Evolutionary conservation across 768 basidiomycete species (phyloP).

Genomic region (Mycena metata): DNA sequence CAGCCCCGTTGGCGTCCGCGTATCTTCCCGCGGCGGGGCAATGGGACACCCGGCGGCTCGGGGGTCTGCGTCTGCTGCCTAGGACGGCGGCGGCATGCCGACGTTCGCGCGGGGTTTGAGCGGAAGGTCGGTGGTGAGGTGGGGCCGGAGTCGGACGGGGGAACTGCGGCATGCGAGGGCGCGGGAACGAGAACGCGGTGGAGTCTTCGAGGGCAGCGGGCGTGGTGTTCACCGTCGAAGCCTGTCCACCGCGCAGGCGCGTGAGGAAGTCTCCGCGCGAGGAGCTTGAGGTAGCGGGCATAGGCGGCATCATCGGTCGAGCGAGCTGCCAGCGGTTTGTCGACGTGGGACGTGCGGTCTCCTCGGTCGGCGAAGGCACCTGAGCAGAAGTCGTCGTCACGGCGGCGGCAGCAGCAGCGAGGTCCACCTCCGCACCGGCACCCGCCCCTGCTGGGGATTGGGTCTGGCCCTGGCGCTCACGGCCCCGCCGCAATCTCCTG

Average conservation of each 20-base stretch:
- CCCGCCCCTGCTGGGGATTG: neutral
- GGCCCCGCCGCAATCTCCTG: neutral
- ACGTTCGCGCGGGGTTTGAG: constrained; percentile 17
- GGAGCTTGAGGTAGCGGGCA: constrained; percentile 9
- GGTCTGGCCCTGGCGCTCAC: neutral
- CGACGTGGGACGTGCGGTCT: neutral
- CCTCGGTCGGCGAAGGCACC: neutral
- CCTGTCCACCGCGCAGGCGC: constrained; percentile 15
- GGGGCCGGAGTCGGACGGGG: no score
- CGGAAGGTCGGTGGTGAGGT: no score
- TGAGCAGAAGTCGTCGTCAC: no score
- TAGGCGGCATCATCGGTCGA: constrained; percentile 16
- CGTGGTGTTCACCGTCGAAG: neutral
- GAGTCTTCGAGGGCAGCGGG: constrained; percentile 20
- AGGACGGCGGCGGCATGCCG: neutral
- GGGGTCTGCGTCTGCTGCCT: no score
- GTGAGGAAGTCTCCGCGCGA: constrained; percentile 7
- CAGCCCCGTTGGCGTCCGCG: neutral
- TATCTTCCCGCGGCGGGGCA: neutral
- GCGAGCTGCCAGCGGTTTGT: constrained; percentile 4
- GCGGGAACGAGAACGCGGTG: neutral
- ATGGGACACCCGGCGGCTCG: no score
- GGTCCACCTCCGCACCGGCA: neutral
- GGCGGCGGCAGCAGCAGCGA: neutral
- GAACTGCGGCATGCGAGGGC: neutral